Percentiles rank a stretch among this genome's conserved stretches.
Evolutionary conservation across 345 rosid genomes (phyloP).

Genomic region (Lumnitzera racemosa): DNA sequence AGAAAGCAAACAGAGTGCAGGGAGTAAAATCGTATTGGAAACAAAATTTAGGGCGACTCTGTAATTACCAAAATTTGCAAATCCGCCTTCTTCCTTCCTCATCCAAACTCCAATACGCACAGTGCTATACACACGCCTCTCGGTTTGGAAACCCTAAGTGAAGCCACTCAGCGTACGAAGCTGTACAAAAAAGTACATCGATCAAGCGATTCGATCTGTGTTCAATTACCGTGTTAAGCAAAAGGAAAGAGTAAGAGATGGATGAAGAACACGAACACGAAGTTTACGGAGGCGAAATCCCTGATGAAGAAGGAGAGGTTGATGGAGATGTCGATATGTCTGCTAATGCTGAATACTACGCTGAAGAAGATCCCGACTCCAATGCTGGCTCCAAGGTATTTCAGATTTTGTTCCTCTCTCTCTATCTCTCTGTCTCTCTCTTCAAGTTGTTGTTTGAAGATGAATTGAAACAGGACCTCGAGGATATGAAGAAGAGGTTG

Average conservation of each 20-base stretch:
- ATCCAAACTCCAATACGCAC: too few species aligned
- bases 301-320: slow-evolving; percentile 11
- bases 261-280: slow-evolving; percentile 36
- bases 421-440: background rate
- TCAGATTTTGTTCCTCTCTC: slow-evolving; percentile 2
- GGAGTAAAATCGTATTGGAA: too few species aligned
- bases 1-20: too few species aligned
- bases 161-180: too few species aligned
- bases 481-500: slow-evolving; percentile 94
- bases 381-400: slow-evolving; percentile 56
- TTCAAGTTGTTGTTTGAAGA: background rate
- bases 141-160: too few species aligned
- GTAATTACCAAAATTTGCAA: too few species aligned
- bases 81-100: too few species aligned
- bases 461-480: slow-evolving; percentile 58
- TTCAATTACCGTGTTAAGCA: too few species aligned
- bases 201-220: too few species aligned
- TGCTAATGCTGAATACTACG: slow-evolving; percentile 16
- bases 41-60: too few species aligned
- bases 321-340: slow-evolving; percentile 13
- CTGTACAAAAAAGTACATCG: too few species aligned
- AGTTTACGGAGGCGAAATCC: slow-evolving; percentile 19
- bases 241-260: slow-evolving; percentile 35
- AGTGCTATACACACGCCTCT: too few species aligned
- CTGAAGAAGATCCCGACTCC: slow-evolving; percentile 37